Base-by-base conservation (phyloP, 2,329 filamentous ascomycete species). In the Bipolaris victoriae region DNA sequence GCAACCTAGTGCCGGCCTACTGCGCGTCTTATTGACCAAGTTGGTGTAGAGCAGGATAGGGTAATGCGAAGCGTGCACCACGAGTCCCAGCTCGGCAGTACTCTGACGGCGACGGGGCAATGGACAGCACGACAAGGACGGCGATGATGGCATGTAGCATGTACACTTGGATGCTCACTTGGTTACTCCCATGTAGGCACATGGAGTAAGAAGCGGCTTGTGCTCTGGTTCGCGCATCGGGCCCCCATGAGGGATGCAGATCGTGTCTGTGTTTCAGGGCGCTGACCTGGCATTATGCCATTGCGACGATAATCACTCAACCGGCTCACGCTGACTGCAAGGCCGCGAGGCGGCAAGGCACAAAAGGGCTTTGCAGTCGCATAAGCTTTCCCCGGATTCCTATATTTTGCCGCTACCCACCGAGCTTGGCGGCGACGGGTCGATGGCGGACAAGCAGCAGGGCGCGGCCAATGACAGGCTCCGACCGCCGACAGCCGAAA, bases 191-290 rank as follows among this genome's bases (percentile, higher is more conserved):
- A 10, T 29, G 26, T 9, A 9, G 7, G 26, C 26, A 29, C 26
- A 29, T 29, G 26, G 26, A 29, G 26, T 40, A 5, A 22, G 37
- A 18, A 40, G 37, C 37, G 53, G 35, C 36, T 46, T 44, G 45
- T 48, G 56, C 52, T 48, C 60, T 60, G 55, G 58, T 64, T 66
- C 63, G 67, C 49, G 59, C 60, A 52, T 58, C 48, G 57, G 57
- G 37, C 37, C 18, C 39, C 39, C 39, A 41, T 50, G 55, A 52
- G 49, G 3, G 26, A 29, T 10, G 26, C 59, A 69, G 65, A 71
- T 16, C 24, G 66, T 67, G 69, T 71, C 69, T 66, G 65, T 70
- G 62, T 69, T 69, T 70, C 66, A 67, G 69, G 56, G 72, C 65
- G 59, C 65, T 57, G 37, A 41, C 20, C 24, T 41, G 39, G 39